Conservation (phyloP, 805 yeast species). For the Sporopachydermia lactativora region DNA sequence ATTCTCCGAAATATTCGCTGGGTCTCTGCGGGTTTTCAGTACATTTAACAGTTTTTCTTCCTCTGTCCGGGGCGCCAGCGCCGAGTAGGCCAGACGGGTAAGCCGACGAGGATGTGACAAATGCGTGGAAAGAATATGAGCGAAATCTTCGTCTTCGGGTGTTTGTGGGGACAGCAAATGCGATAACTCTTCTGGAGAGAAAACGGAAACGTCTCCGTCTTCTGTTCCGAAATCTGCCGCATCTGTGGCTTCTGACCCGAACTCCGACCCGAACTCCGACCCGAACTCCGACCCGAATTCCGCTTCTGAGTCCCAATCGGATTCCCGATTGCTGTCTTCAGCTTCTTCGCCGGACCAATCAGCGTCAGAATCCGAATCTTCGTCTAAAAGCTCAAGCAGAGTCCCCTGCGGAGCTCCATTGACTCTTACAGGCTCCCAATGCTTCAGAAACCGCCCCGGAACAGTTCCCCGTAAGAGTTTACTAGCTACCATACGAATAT, state of each 20-base stretch:
- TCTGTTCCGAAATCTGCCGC: too few relatives aligned
- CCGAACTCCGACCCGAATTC: slow-evolving; percentile 9
- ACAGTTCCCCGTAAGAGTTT: neutral
- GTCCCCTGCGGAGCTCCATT: neutral
- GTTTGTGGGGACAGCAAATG: slow-evolving; percentile 14
- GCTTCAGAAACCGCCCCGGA: neutral
- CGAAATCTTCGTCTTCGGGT: slow-evolving; percentile 15
- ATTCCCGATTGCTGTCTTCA: slow-evolving; percentile 12
- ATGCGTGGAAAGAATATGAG: slow-evolving; percentile 18
- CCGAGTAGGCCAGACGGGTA: neutral
- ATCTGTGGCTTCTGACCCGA: neutral
- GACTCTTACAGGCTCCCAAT: too few relatives aligned
- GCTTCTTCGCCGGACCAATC: neutral
- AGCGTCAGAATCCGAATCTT: slow-evolving; percentile 4
- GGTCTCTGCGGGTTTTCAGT: slow-evolving; percentile 6
- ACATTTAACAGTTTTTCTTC: slow-evolving; percentile 9
- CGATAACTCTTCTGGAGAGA: slow-evolving; percentile 15
- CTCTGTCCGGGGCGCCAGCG: slow-evolving; percentile 5
- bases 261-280: neutral
- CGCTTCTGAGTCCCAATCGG: slow-evolving; percentile 13
- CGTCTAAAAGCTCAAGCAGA: neutral
- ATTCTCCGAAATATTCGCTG: slow-evolving; percentile 5
- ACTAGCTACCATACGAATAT: neutral
- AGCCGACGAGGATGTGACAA: slow-evolving; percentile 8
- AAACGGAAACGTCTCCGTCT: slow-evolving; percentile 6